Conservation (phyloP, 306 rosid genomes). For the Inga oerstediana region DNA sequence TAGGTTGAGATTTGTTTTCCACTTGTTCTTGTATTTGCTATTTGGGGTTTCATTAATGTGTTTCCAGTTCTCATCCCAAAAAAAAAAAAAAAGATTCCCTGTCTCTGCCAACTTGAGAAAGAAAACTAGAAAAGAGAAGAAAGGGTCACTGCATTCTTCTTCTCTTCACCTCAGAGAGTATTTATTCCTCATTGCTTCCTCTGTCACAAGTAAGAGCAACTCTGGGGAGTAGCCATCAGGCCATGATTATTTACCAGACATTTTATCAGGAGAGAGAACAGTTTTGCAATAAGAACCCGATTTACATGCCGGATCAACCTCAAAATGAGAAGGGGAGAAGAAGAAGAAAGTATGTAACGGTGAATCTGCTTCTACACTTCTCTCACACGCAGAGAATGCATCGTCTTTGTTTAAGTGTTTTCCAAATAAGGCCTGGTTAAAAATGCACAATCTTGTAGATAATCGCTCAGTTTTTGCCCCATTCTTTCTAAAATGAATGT, state of each 20-base stretch:
- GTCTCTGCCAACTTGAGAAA: no score
- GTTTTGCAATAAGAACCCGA: neutral
- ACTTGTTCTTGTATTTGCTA: no score
- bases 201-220: neutral
- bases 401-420: neutral
- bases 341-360: neutral
- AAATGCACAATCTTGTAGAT: constrained; percentile 1
- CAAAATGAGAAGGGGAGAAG: no score
- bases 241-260: neutral
- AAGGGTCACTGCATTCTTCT: neutral
- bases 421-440: constrained; percentile 2
- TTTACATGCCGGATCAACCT: neutral
- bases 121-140: no score
- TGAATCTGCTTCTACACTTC: neutral
- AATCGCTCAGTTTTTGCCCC: neutral
- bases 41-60: no score
- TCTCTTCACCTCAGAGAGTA: neutral
- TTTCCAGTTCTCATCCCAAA: no score
- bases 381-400: neutral
- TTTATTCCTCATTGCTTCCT: neutral
- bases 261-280: neutral
- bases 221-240: neutral
- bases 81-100: no score
- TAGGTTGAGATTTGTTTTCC: no score
- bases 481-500: neutral